Base-by-base conservation (phyloP, 1,284 basidiomycete species). In the Pulchroboletus neoregius region DNA sequence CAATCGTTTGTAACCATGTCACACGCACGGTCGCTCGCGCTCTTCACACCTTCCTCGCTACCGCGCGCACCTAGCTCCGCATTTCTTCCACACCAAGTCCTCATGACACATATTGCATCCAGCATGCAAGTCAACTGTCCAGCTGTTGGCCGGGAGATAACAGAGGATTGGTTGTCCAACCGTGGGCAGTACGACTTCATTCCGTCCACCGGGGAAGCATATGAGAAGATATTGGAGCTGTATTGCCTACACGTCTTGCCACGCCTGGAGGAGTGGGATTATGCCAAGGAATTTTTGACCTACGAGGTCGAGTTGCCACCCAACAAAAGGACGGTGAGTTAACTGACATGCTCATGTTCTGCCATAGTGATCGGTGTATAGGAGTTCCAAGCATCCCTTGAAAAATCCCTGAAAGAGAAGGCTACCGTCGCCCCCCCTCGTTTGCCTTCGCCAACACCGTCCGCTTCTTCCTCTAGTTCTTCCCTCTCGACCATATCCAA, bases 241-340 rank as follows among this genome's bases (percentile, higher is more conserved):
- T 91, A 89, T 63, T 82, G 79, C 55, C 66, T 89, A 11, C 80
- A 84, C 51, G 67, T 90, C 23, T 66, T 91, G 22, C 84, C 87
- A 0, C 76, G 78, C 35, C 62, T 91, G 32, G 78, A 78, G 42
- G 81, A 87, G 52, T 91, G 87, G 87, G 80, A 84, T 22, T 87
- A 88, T 58, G 84, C 83, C 10, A 72, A 70, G 43, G 84, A 87
- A 50, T 89, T 88, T 58, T 57, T 91, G 50, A 70, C 76, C 40
- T 84, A 85, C 55, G 87, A 90, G 61, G 68, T 69, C 20, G 84
- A 89, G 57, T 68, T 90, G 20, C 55, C 72, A n/a, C 52, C 61
- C 1, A 66, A 70, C 12, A 68, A 64, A 39, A 72, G 79, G 61
- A 69, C 75, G 69, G 87, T 87, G 61, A 49, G 76, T 58, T n/a